A percentile compares a stretch with the other conserved stretches of the same genome.
phyloP scores from a whole-genome alignment of 2,329 filamentous ascomycete species.

The Verticillium zaregamsianum region DNA sequence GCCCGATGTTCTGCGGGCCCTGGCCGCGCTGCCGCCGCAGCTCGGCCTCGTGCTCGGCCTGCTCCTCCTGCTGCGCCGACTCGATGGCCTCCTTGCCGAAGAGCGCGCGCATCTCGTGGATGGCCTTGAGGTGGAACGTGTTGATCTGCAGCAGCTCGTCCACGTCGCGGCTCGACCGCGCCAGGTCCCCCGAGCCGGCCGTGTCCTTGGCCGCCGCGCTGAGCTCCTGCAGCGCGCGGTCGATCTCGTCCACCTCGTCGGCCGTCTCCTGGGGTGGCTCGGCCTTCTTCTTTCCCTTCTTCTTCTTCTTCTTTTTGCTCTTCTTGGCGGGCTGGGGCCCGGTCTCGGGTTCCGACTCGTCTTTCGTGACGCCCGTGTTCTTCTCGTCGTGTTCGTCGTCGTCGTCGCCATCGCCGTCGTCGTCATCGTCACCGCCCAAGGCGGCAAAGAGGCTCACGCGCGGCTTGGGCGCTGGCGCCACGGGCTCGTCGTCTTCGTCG shows the following conservation, averaged over 20 bases:
- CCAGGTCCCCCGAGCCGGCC: slow-evolving; percentile 7
- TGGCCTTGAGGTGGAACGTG: slow-evolving; percentile 72
- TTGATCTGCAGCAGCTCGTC: slow-evolving; percentile 45
- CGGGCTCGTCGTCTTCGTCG: slow-evolving; percentile 25
- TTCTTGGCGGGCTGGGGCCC: slow-evolving; percentile 25
- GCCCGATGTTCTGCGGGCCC: slow-evolving; percentile 44
- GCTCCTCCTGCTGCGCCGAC: slow-evolving; percentile 46
- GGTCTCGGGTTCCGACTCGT: slow-evolving; percentile 14
- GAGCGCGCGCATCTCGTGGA: slow-evolving; percentile 79
- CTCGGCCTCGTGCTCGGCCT: slow-evolving; percentile 32
- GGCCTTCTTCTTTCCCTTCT: slow-evolving; percentile 25
- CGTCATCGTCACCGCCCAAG: slow-evolving; percentile 39
- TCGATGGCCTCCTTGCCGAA: slow-evolving; percentile 56
- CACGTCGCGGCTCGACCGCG: slow-evolving; percentile 8
- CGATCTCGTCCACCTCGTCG: slow-evolving; percentile 48
- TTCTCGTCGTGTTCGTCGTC: slow-evolving; percentile 16
- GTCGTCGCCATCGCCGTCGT: slow-evolving; percentile 32
- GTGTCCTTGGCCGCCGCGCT: slow-evolving; percentile 20
- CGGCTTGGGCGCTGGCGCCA: slow-evolving; percentile 28
- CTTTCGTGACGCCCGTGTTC: slow-evolving; percentile 18
- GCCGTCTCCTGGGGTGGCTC: slow-evolving; percentile 7
- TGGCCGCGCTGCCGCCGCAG: slow-evolving; percentile 29
- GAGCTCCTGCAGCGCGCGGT: slow-evolving; percentile 47
- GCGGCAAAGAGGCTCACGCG: slow-evolving; percentile 49
- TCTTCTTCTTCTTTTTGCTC: slow-evolving; percentile 34